Conservation (phyloP, 257 asterid genomes). For the Solanum pimpinellifolium region DNA sequence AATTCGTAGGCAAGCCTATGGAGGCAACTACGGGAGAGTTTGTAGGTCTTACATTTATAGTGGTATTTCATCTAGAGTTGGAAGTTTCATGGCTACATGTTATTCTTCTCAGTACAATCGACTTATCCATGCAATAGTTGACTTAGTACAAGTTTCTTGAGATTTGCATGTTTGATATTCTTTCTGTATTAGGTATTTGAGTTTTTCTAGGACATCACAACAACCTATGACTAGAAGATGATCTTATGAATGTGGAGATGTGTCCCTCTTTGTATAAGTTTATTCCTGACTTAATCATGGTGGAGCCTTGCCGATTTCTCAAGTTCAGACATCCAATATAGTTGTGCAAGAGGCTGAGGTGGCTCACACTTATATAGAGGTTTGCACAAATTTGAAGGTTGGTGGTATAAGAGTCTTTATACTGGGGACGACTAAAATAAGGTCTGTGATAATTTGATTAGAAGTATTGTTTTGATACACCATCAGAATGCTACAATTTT, state of each 20-base stretch:
- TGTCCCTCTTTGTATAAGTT: neutral
- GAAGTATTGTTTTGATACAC: neutral
- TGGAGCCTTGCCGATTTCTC: neutral
- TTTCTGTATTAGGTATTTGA: neutral
- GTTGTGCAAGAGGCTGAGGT: neutral
- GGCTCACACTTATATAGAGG: neutral
- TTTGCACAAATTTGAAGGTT: neutral
- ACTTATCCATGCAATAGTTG: neutral
- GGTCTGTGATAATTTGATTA: neutral
- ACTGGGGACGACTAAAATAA: neutral
- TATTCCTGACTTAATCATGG: neutral
- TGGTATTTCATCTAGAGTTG: neutral
- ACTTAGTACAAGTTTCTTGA: neutral
- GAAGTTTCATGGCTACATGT: neutral
- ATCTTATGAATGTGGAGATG: neutral
- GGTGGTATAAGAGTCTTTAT: neutral
- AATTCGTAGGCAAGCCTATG: neutral
- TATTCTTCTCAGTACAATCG: too few species aligned
- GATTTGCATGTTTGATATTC: neutral
- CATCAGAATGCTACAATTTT: neutral
- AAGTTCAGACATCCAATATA: neutral
- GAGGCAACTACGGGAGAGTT: neutral
- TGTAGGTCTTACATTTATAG: neutral
- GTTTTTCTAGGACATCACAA: neutral
- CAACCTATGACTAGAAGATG: neutral